Conservation (phyloP, 371 early-diverging fungal species). For the Syncephalastrum sp. region DNA sequence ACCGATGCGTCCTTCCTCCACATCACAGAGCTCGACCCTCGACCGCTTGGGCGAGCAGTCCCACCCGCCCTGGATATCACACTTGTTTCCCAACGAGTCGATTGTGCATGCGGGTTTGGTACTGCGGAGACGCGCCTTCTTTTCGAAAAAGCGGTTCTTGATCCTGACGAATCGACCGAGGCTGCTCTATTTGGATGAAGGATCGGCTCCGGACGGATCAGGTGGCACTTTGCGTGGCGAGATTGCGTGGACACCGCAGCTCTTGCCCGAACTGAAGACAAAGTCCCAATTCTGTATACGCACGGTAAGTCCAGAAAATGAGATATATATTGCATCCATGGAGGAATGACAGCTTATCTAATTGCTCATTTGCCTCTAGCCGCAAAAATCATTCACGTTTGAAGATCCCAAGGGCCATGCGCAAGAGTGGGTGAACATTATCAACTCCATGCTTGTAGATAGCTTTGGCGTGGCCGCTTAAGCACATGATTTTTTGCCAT, state of each 20-base stretch:
- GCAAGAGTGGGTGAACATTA: slow-evolving; percentile 55
- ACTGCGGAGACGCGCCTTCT: slow-evolving; percentile 57
- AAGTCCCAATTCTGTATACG: slow-evolving; percentile 62
- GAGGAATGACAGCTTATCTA: not conserved
- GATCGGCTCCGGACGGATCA: slow-evolving; percentile 32
- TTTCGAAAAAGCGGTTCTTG: slow-evolving; percentile 61
- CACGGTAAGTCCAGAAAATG: slow-evolving; percentile 41
- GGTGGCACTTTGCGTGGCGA: slow-evolving; percentile 48
- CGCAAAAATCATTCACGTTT: slow-evolving; percentile 59
- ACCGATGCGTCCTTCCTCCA: not conserved
- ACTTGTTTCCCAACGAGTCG: slow-evolving; percentile 61
- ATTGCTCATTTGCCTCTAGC: slow-evolving; percentile 16
- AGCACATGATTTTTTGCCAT: not conserved
- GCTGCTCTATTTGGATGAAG: slow-evolving; percentile 67
- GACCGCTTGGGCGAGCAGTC: slow-evolving; percentile 30
- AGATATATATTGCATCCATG: not conserved
- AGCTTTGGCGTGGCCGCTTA: slow-evolving; percentile 45
- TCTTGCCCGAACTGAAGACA: slow-evolving; percentile 57
- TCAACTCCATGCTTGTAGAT: slow-evolving; percentile 51
- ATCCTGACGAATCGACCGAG: slow-evolving; percentile 73
- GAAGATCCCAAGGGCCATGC: slow-evolving; percentile 54
- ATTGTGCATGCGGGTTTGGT: slow-evolving; percentile 63
- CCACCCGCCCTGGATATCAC: slow-evolving; percentile 40
- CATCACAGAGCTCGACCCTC: slow-evolving; percentile 11
- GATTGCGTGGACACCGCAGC: slow-evolving; percentile 53